Evolutionary conservation across 352 stramenopile species (phyloP), one percentile per base, ranked within the genome.

Genomic region (Globisporangium sylvaticum): DNA sequence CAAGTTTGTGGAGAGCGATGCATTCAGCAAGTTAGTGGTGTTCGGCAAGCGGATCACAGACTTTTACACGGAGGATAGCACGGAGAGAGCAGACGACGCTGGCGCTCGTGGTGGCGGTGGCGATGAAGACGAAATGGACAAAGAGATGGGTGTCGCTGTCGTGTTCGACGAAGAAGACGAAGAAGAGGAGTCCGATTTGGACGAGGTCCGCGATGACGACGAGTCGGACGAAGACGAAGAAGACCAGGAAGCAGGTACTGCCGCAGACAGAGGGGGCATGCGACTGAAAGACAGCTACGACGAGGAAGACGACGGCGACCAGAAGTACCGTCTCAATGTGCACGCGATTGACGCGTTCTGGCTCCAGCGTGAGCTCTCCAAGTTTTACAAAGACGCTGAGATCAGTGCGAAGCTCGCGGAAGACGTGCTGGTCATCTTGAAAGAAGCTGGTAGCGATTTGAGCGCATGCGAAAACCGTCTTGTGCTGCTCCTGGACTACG

Each of bases 271-370:
- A 20, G 75, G 73, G 69, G 80, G 71, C 7, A 96, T 93, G 84
- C 84, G 88, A 22, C 66, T 96, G 27, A 96, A 94, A 56, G 82
- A 87, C 42, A 75, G 67, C 18, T 82, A 87, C 37, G 77, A 88
- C 15, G 84, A 90, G 3, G 79, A 92, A 46, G 83, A 90, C n/a
- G 78, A 86, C 0, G 69, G 59, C 44, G 79, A 95, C 50, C 79
- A 74, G 29, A 84, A 81, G 65, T 90, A 94, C 56, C 76, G 88
- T 25, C 78, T 99, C 4, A 91, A 90, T 12, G 94, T 98, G 9
- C 92, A 99, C 67, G 91, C 97, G 66, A 99, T 99, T 64, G 97
- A 99, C 78, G 97, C 97, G 1, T 98, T 99, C 79, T 99, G 96
- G 91, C 78, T 99, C 2, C 97, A 99, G 76, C 90, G 97, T 25